phyloP scores from a whole-genome alignment of 257 asterid genomes.

The Linaria vulgaris region DNA sequence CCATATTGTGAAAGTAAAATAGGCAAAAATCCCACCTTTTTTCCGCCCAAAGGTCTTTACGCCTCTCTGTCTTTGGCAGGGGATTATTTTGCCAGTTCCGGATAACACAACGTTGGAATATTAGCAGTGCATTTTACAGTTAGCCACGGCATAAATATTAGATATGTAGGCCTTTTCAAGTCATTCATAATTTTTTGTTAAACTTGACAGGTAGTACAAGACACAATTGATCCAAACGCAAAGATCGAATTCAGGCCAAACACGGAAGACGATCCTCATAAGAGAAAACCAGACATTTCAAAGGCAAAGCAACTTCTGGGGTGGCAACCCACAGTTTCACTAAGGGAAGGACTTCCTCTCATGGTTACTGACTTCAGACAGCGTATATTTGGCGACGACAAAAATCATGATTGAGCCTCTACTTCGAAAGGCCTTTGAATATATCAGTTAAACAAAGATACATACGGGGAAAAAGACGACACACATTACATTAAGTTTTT shows the following conservation, averaged over 20 bases:
- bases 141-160: too few species aligned
- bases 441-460: background rate
- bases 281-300: conserved; percentile 81
- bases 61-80: too few species aligned
- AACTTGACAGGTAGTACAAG: conserved; percentile 68
- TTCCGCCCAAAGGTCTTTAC: too few species aligned
- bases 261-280: conserved; percentile 88
- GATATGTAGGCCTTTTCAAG: too few species aligned
- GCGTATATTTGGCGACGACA: conserved; percentile 60
- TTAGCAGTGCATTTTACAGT: too few species aligned
- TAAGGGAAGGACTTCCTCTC: conserved; percentile 79
- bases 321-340: conserved; percentile 70
- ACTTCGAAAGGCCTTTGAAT: conserved; percentile 14
- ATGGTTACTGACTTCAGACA: conserved; percentile 75
- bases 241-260: conserved; percentile 72
- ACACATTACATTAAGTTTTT: too few species aligned
- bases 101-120: too few species aligned
- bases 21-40: too few species aligned
- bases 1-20: too few species aligned
- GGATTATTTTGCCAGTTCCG: too few species aligned
- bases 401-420: conserved; percentile 23
- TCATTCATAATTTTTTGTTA: background rate
- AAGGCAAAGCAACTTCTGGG: conserved; percentile 72
- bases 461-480: too few species aligned
- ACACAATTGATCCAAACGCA: conserved; percentile 72